These are phyloP conservation scores for Tarenaya hassleriana DNA, from an alignment of 345 rosid genomes.

Conservation along the genomic window DNA sequence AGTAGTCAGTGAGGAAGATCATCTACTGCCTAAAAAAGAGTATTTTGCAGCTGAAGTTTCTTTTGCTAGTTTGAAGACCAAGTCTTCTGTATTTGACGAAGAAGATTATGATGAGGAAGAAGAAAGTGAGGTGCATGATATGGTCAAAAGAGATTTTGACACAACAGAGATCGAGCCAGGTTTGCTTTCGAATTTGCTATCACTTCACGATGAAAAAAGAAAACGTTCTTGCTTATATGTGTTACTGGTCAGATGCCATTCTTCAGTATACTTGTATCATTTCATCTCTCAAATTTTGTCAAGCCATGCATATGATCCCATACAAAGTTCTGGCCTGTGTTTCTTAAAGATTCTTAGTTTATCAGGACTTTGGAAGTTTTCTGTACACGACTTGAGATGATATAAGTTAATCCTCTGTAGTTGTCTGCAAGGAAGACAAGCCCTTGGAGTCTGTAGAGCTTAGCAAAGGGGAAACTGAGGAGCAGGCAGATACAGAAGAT, in stretches of 20 bases:
- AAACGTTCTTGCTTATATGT: background rate
- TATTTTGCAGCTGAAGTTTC: slow-evolving; percentile 54
- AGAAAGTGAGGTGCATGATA: slow-evolving; percentile 49
- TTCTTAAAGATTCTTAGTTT: background rate
- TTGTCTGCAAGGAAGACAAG: slow-evolving; percentile 33
- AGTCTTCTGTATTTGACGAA: slow-evolving; percentile 63
- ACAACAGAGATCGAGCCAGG: slow-evolving; percentile 41
- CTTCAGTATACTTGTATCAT: slow-evolving; percentile 18
- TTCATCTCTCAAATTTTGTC: slow-evolving; percentile 10
- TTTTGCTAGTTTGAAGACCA: slow-evolving; percentile 35
- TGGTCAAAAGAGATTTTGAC: slow-evolving; percentile 38
- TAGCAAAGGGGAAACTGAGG: slow-evolving; percentile 41
- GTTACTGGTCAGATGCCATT: background rate
- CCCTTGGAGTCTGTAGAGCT: slow-evolving; percentile 34
- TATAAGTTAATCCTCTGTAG: slow-evolving; percentile 33
- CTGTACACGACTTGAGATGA: slow-evolving; percentile 22
- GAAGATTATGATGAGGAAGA: slow-evolving; percentile 94
- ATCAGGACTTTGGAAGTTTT: slow-evolving; percentile 1
- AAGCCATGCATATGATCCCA: slow-evolving; percentile 2
- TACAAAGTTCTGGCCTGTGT: slow-evolving; percentile 10
- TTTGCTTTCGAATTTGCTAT: slow-evolving; percentile 20
- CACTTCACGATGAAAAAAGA: slow-evolving; percentile 4
- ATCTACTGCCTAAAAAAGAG: slow-evolving; percentile 62
- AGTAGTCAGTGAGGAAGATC: slow-evolving; percentile 72
- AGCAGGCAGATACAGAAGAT: slow-evolving; percentile 38